A percentile compares a stretch with the other conserved stretches of the same genome.
Evolutionary conservation across 768 basidiomycete species (phyloP).

Genomic region (Phylloporus sp.): DNA sequence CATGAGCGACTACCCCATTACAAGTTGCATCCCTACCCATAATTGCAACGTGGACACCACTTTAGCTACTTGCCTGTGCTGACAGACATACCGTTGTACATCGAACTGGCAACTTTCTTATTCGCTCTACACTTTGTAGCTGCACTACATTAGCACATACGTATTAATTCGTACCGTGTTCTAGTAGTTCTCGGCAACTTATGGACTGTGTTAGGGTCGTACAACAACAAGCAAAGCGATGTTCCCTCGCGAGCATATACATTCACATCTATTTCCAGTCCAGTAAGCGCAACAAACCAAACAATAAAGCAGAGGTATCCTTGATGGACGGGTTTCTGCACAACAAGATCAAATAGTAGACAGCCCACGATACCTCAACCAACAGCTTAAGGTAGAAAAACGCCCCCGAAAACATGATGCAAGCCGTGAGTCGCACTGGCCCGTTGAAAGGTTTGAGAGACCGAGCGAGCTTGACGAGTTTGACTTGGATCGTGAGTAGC

Average conservation of each 20-base stretch:
- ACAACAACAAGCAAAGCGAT: too few relatives aligned
- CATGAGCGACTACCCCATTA: background rate
- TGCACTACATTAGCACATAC: background rate
- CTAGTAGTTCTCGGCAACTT: background rate
- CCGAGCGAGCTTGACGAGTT: conserved; percentile 26
- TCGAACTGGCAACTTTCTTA: background rate
- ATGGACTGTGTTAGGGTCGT: too few relatives aligned
- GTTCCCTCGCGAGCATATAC: too few relatives aligned
- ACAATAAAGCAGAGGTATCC: conserved; percentile 18
- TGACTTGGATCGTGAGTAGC: conserved; percentile 26
- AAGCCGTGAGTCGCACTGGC: conserved; percentile 23
- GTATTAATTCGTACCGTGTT: background rate
- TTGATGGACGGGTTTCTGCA: conserved; percentile 27
- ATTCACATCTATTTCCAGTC: conserved; percentile 27
- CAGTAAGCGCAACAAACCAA: conserved; percentile 25
- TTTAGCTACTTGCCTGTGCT: background rate
- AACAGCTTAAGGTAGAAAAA: conserved; percentile 28
- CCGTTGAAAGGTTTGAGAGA: conserved; percentile 25
- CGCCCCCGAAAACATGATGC: conserved; percentile 20
- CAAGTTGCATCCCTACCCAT: background rate
- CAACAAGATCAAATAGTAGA: conserved; percentile 25
- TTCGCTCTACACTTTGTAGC: background rate
- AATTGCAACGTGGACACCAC: background rate
- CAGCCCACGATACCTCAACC: conserved; percentile 26
- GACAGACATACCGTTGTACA: background rate